Percentiles rank a stretch among this genome's conserved stretches.
Conservation (phyloP, 2,329 filamentous ascomycete genomes). For the Ramichloridium luteum region DNA sequence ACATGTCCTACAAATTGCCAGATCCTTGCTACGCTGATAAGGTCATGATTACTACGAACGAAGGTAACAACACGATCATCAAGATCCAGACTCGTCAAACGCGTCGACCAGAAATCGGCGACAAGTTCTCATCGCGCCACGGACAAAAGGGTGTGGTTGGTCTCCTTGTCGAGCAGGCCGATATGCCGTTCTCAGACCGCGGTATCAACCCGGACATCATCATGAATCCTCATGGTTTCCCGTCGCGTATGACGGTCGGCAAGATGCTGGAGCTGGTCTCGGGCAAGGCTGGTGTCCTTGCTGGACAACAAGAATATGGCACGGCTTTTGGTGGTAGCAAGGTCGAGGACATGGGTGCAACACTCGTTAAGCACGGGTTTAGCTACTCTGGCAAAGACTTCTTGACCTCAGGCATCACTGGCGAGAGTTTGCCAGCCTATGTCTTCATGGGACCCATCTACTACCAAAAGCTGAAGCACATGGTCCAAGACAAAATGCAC, state of each 20-base stretch:
- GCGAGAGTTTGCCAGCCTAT: constrained; percentile 85
- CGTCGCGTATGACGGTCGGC: constrained; percentile 97
- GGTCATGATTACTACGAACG: constrained; percentile 82
- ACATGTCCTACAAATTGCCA: constrained; percentile 50
- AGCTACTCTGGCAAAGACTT: constrained; percentile 96
- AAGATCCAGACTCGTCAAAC: constrained; percentile 97
- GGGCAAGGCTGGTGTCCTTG: constrained; percentile 81
- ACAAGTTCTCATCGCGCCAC: constrained; percentile 98
- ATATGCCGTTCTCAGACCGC: constrained; percentile 87
- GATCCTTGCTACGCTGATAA: constrained; percentile 81
- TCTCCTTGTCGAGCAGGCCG: constrained; percentile 90
- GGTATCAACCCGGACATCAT: constrained; percentile 96
- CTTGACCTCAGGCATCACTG: constrained; percentile 87
- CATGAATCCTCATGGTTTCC: constrained; percentile 99
- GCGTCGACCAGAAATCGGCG: constrained; percentile 81
- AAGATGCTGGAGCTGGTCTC: constrained; percentile 93
- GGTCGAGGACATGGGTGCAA: constrained; percentile 77
- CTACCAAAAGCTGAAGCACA: constrained; percentile 99
- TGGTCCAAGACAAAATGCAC: constrained; percentile 99
- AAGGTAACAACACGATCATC: constrained; percentile 73
- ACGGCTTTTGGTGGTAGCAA: constrained; percentile 75
- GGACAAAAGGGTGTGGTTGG: constrained; percentile 97
- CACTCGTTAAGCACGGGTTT: constrained; percentile 79
- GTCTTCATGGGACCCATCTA: constrained; percentile 99
- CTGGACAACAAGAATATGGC: constrained; percentile 78